Percentiles rank a stretch among this genome's conserved stretches.
Conservation (phyloP, 2,329 filamentous ascomycete genomes). For the Onygenales sp. region DNA sequence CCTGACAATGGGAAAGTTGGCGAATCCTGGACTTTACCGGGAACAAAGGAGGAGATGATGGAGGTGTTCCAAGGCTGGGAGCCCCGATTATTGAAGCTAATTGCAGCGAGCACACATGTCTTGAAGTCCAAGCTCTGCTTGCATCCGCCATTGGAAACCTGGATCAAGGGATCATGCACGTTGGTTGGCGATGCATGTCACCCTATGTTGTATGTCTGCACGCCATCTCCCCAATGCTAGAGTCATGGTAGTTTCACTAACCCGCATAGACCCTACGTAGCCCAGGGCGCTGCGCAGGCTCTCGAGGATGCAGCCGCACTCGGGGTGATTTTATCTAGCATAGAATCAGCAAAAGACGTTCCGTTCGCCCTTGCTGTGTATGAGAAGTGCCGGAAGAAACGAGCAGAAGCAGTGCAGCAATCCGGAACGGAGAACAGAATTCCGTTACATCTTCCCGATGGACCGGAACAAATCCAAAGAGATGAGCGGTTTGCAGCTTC, state of each 20-base stretch:
- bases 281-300: constrained; percentile 56
- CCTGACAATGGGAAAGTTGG: constrained; percentile 51
- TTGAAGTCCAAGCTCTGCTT: constrained; percentile 58
- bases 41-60: constrained; percentile 52
- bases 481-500: constrained; percentile 48
- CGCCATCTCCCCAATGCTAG: background rate
- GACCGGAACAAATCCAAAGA: constrained; percentile 49
- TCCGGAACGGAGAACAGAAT: constrained; percentile 47
- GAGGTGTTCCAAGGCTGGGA: constrained; percentile 52
- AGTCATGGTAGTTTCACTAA: background rate
- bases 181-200: constrained; percentile 54
- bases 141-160: constrained; percentile 53
- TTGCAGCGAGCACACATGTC: constrained; percentile 56
- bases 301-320: constrained; percentile 55
- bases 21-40: constrained; percentile 55
- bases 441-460: constrained; percentile 48
- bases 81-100: constrained; percentile 50
- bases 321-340: constrained; percentile 40
- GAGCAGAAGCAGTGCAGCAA: constrained; percentile 49
- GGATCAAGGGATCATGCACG: constrained; percentile 46
- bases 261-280: constrained; percentile 42
- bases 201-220: constrained; percentile 43
- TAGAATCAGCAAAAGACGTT: constrained; percentile 38
- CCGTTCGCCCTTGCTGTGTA: constrained; percentile 47
- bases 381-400: constrained; percentile 45